Base-by-base conservation (phyloP, 305 asterid genomes). In the Fraxinus latifolia region DNA sequence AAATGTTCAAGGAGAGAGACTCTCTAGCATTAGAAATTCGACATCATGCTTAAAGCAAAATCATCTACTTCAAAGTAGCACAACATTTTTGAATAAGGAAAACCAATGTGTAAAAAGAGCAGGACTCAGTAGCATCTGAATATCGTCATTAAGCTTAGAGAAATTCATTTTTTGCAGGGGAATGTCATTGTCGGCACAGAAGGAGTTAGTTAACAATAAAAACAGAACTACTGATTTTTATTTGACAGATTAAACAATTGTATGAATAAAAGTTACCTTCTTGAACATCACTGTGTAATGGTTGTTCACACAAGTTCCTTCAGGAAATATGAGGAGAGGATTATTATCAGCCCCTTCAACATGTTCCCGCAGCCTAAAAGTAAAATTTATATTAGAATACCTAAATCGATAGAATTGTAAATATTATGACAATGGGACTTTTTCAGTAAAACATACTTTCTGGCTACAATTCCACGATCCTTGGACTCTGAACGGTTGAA, bases 281-380 rank as follows among this genome's bases (percentile, higher is more conserved):
- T 96, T 94, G 90, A 96, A 96, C 99, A 96, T 94, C 85, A 96
- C 98, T 68, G 97, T 93, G 88, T 92, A 96, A 84, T 96, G 95
- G 89, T 96, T 96, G 86, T 94, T 96, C 82, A 93, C 98, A 58
- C 99, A 96, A 77, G 99, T 96, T 91, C 99, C 98, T 88, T 96
- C 99, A 0, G 97, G 99, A 83, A 96, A 94, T 89, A 96, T 93
- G 85, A 96, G 97, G 76, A 96, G 98, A 86, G 99, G 99, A 83
- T 96, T 96, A 82, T 90, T 96, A 79, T 96, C 99, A 74, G 90
- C 90, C 74, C 93, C 98, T 81, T 92, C 90, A 65, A 96, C 97
- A 84, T 96, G 98, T 29, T 93, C 97, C 81, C 97, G 89, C 58
- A 96, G 89, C 94, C 99, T 96, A 71, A 84, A 83, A 68, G 27